Evolutionary conservation across 108 stramenopile species (phyloP), one percentile per base, ranked within the genome.

Genomic region (Epipyxis sp.): DNA sequence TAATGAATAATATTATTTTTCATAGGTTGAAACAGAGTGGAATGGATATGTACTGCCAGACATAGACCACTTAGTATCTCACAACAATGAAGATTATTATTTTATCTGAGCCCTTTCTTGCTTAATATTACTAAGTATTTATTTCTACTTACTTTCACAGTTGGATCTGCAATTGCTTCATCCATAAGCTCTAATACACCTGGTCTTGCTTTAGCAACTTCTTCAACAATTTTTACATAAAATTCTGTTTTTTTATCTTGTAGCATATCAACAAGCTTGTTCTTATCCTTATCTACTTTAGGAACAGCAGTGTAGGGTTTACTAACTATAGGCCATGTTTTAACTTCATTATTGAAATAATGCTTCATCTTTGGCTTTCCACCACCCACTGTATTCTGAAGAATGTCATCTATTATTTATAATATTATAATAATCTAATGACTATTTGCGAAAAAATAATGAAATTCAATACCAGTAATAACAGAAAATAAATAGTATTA

Each of bases 381-480:
- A 1, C 94, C 94, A 32, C 94, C 94, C 25, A 94, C 90, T 25
- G 89, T 91, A 80, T 94, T 94, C 81, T 94, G 94, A 25, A 93
- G 79, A 42, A 91, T 76, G 78, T 94, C 76, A 61, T 93, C 46
- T 50, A 20, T 50, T 50, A 6, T 50, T n/a, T n/a, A n/a, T n/a
- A n/a, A n/a, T n/a, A n/a, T n/a, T n/a, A n/a, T n/a, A n/a, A n/a
- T n/a, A n/a, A n/a, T n/a, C n/a, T n/a, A n/a, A n/a, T n/a, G n/a
- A n/a, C n/a, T n/a, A n/a, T n/a, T n/a, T n/a, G n/a, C n/a, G n/a
- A n/a, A n/a, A n/a, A n/a, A n/a, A n/a, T n/a, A n/a, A n/a, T n/a
- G n/a, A n/a, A n/a, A n/a, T n/a, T n/a, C n/a, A n/a, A n/a, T n/a
- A n/a, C n/a, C n/a, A n/a, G n/a, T n/a, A n/a, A n/a, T n/a, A n/a